These are phyloP conservation scores for Phylloporus scabripes DNA, from an alignment of 768 basidiomycete genomes.

Conservation along the genomic window DNA sequence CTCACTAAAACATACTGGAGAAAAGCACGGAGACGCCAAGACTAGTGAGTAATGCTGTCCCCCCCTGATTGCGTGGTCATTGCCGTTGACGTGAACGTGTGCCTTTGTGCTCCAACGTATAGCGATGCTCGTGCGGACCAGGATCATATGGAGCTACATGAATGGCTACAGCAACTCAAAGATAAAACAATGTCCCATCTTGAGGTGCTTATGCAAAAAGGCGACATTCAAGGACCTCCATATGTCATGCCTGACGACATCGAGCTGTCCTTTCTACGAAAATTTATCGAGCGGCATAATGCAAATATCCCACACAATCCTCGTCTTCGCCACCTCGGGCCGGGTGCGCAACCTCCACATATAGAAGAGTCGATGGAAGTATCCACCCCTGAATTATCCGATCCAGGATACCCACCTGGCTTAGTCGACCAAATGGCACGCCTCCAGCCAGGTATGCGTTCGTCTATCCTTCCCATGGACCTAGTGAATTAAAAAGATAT, in stretches of 20 bases:
- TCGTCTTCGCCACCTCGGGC: conserved; percentile 55
- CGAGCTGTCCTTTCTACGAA: conserved; percentile 72
- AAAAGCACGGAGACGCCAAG: conserved; percentile 74
- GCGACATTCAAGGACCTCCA: conserved; percentile 79
- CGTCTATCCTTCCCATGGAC: background rate
- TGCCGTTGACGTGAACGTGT: conserved; percentile 6
- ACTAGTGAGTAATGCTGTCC: conserved; percentile 37
- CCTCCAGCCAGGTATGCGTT: conserved; percentile 30
- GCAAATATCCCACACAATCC: conserved; percentile 77
- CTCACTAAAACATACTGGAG: conserved; percentile 85
- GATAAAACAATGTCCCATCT: conserved; percentile 87
- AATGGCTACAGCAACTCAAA: conserved; percentile 83
- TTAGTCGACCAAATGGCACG: conserved; percentile 33
- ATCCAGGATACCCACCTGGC: conserved; percentile 27
- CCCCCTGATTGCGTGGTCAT: background rate
- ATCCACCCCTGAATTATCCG: conserved; percentile 32
- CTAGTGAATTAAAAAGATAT: conserved; percentile 3
- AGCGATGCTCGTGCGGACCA: conserved; percentile 75
- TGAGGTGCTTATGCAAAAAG: conserved; percentile 82
- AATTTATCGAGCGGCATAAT: conserved; percentile 76
- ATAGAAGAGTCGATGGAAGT: conserved; percentile 33
- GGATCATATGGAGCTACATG: conserved; percentile 85
- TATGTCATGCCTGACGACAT: conserved; percentile 77
- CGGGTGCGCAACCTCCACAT: conserved; percentile 27
- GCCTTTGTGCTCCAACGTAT: background rate